These are phyloP conservation scores for Chamaenerion angustifolium DNA, from an alignment of 345 rosid species.

Conservation along the genomic window DNA sequence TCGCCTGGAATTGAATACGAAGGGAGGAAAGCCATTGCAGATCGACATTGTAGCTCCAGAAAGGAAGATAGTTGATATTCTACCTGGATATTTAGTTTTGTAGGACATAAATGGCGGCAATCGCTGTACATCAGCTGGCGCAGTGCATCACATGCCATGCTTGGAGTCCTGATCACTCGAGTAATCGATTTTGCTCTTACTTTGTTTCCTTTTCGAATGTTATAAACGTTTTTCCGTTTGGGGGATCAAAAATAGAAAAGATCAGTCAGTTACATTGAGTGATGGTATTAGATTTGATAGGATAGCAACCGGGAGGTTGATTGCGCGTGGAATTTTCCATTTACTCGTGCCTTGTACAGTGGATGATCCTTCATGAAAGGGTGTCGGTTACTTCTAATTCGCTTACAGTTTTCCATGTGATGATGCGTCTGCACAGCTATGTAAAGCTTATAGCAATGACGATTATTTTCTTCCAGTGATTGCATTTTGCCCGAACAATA, in stretches of 20 bases:
- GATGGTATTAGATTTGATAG: too few relatives aligned
- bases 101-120: conserved; percentile 40
- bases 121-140: conserved; percentile 71
- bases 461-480: conserved; percentile 43
- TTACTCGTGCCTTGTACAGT: too few relatives aligned
- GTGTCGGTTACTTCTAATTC: too few relatives aligned
- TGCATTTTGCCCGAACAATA: conserved; percentile 83
- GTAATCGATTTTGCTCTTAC: conserved; percentile 16
- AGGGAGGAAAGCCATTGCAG: not conserved
- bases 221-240: not conserved
- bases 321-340: too few relatives aligned
- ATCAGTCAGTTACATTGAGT: too few relatives aligned
- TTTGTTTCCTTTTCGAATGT: not conserved
- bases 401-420: too few relatives aligned
- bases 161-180: conserved; percentile 88
- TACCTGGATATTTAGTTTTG: not conserved
- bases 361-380: too few relatives aligned
- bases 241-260: too few relatives aligned
- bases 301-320: too few relatives aligned
- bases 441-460: not conserved
- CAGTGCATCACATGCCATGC: conserved; percentile 90
- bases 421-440: not conserved
- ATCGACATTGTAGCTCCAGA: not conserved
- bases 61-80: not conserved
- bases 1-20: too few relatives aligned